Percentiles rank a stretch among this genome's conserved stretches.
phyloP scores from a whole-genome alignment of 257 asterid species.

The Nicotiana tabacum region DNA sequence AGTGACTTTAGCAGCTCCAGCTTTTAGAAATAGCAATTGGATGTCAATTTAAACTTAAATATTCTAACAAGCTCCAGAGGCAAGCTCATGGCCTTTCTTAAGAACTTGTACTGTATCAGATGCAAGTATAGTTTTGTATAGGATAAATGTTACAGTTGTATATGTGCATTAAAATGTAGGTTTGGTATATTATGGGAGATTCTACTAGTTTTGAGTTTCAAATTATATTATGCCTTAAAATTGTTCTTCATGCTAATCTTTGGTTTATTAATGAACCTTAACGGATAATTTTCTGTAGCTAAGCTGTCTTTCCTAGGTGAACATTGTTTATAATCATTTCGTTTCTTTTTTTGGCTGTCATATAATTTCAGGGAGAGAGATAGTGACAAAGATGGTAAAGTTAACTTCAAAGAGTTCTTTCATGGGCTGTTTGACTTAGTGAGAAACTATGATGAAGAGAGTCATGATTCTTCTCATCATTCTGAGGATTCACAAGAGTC shows the following conservation, averaged over 20 bases:
- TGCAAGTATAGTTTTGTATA: neutral
- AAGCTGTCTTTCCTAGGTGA: neutral
- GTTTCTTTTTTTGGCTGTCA: constrained; percentile 1
- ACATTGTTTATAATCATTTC: neutral
- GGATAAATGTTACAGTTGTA: neutral
- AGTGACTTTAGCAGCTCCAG: neutral
- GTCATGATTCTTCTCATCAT: constrained; percentile 40
- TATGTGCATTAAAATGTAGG: neutral
- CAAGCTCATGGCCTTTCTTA: neutral
- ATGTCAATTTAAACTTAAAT: neutral
- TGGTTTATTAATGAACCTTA: neutral
- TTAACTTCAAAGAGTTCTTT: constrained; percentile 81
- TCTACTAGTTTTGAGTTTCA: neutral
- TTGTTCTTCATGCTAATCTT: neutral
- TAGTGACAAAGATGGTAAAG: constrained; percentile 75
- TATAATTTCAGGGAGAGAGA: constrained; percentile 71
- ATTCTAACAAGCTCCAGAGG: neutral
- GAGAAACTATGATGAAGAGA: constrained; percentile 71
- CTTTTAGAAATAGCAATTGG: neutral
- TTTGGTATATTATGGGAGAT: neutral
- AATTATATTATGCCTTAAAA: neutral
- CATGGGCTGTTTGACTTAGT: constrained; percentile 82
- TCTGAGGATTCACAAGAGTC: constrained; percentile 45
- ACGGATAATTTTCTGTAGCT: neutral
- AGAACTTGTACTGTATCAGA: neutral